Evolutionary conservation across 208 protist species (phyloP).

Genomic region (Leishmania tropica): DNA sequence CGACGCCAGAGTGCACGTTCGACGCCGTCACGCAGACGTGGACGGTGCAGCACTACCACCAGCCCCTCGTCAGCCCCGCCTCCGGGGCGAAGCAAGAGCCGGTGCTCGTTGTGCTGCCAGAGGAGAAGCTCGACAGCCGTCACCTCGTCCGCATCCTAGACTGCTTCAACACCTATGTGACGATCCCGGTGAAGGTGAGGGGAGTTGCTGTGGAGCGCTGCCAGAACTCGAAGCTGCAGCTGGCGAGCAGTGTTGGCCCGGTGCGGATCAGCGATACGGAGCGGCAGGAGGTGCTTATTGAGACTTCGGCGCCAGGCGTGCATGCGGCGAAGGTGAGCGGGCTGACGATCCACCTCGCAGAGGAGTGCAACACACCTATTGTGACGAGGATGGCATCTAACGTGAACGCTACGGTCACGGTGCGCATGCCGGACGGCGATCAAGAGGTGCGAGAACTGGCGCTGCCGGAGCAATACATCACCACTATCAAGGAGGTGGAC

Average conservation of each 20-base stretch:
- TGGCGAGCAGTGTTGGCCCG: constrained; percentile 25
- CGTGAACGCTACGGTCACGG: constrained; percentile 33
- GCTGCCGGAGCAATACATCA: constrained; percentile 38
- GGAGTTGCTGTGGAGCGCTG: constrained; percentile 35
- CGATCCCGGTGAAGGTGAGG: constrained; percentile 31
- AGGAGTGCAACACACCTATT: constrained; percentile 21
- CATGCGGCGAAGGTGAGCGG: constrained; percentile 24
- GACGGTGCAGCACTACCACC: constrained; percentile 16
- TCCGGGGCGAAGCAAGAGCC: constrained; percentile 23
- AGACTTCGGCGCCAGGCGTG: constrained; percentile 27
- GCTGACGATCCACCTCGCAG: constrained; percentile 19
- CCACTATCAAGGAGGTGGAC: constrained; percentile 13
- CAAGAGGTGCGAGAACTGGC: constrained; percentile 31
- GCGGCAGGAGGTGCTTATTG: constrained; percentile 33
- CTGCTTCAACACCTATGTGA: constrained; percentile 37
- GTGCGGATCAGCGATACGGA: constrained; percentile 32
- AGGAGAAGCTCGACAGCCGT: constrained; percentile 11
- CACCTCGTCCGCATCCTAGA: constrained; percentile 31
- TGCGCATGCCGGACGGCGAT: constrained; percentile 31
- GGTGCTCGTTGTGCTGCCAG: constrained; percentile 15
- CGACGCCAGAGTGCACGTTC: not conserved
- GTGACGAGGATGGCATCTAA: constrained; percentile 32
- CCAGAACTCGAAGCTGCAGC: constrained; percentile 27
- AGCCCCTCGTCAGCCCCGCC: constrained; percentile 14
- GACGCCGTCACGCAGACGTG: constrained; percentile 20